phyloP scores from a whole-genome alignment of 2,329 filamentous ascomycete species.

The Ceratocystis variospora region DNA sequence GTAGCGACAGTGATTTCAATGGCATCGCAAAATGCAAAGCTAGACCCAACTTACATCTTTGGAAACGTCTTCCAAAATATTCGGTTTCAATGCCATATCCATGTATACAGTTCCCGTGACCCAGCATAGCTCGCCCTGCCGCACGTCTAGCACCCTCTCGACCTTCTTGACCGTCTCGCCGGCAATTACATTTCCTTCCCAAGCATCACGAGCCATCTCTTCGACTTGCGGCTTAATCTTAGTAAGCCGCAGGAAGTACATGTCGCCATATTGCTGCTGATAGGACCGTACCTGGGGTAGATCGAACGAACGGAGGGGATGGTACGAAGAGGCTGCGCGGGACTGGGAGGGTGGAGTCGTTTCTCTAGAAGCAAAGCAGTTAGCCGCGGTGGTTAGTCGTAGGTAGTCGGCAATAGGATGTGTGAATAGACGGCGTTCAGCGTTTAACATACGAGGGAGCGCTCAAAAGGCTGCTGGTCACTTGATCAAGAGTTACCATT shows the following conservation, averaged over 20 bases:
- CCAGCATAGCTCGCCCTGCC: slow-evolving; percentile 93
- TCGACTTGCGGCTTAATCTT: slow-evolving; percentile 78
- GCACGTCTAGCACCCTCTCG: slow-evolving; percentile 83
- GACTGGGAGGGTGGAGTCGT: neutral
- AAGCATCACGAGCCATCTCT: slow-evolving; percentile 56
- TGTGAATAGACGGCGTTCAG: slow-evolving; percentile 21
- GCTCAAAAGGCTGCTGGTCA: slow-evolving; percentile 26
- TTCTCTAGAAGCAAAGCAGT: neutral
- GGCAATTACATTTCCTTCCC: slow-evolving; percentile 64
- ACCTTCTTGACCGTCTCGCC: slow-evolving; percentile 63
- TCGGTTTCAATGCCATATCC: slow-evolving; percentile 92
- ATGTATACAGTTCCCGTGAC: slow-evolving; percentile 90
- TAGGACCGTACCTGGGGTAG: slow-evolving; percentile 64
- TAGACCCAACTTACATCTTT: slow-evolving; percentile 61
- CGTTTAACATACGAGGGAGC: slow-evolving; percentile 25
- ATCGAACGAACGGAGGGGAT: slow-evolving; percentile 58
- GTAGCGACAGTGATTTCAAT: neutral
- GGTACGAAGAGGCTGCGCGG: slow-evolving; percentile 43
- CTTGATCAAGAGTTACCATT: slow-evolving; percentile 28
- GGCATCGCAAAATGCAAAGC: slow-evolving; percentile 23
- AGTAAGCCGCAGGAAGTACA: slow-evolving; percentile 87
- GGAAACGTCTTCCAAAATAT: slow-evolving; percentile 85
- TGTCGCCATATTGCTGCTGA: slow-evolving; percentile 89
- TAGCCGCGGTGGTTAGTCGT: neutral
- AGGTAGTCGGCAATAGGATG: slow-evolving; percentile 2